Base-by-base conservation (phyloP, 1,139 yeast species). In the Geotrichum aggregatum region DNA sequence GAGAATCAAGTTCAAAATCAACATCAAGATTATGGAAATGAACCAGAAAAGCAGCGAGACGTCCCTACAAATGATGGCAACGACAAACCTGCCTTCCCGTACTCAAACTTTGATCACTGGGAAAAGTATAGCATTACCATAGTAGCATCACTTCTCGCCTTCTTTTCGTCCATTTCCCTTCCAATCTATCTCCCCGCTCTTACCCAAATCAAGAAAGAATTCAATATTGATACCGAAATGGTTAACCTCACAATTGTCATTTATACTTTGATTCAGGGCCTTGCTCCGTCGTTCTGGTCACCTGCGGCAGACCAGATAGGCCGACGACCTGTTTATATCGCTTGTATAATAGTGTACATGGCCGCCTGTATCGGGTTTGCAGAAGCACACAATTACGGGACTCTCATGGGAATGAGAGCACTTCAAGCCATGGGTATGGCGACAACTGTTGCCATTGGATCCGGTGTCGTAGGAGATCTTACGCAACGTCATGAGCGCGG, bases 121-220 rank as follows among this genome's bases (percentile, higher is more conserved):
- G 79, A 77, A 54, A 70, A 72, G 52, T 53, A 62, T 33, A 26
- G 66, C 7, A 59, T 79, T 16, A 72, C 76, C 0, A 46, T 67
- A 0, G 59, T 78, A 2, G 70, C 77, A 43, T 71, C 83, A 0
- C 57, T 69, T 10, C 70, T 76, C 1, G 82, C 83, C 0, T 63
- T 81, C 34, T 79, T 83, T 70, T 83, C 92, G 0, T 72, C 87
- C 0, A 67, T 83, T n/a, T 79, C 87, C 1, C 76, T 80, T 54
- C 82, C 92, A 0, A 83, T 85, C 19, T 86, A 83, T 63, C 82
- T 83, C 64, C 92, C 94, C 0, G 87, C 87, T 0, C 67, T 87
- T 22, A 77, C 82, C 0, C 73, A 73, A 7, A 67, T 87, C 4
- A 76, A 79, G 26, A 58, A 65, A 0, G 68, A 77, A 28, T 84